Evolutionary conservation across 805 yeast genomes (phyloP).

Genomic region (Isabelozyma rhagii): DNA sequence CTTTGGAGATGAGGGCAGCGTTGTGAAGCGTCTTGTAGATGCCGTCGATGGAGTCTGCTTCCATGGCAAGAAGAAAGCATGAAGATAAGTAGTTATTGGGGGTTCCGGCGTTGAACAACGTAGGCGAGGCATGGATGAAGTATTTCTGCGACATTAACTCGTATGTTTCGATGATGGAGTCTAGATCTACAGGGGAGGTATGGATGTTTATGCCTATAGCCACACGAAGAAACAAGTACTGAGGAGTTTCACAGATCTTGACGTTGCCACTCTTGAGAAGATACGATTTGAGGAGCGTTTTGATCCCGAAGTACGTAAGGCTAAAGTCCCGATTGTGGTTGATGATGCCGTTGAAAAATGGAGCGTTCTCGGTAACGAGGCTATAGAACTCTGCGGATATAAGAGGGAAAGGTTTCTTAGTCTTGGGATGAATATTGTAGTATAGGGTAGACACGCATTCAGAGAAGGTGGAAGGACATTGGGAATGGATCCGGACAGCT

Average conservation of each 20-base stretch:
- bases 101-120: constrained; percentile 91
- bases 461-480: constrained; percentile 17
- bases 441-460: constrained; percentile 17
- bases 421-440: constrained; percentile 7
- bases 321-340: constrained; percentile 74
- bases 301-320: constrained; percentile 84
- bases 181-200: neutral
- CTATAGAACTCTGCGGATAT: constrained; percentile 64
- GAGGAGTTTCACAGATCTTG: constrained; percentile 86
- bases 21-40: constrained; percentile 86
- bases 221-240: constrained; percentile 85
- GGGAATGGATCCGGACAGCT: constrained; percentile 23
- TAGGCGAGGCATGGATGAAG: constrained; percentile 94
- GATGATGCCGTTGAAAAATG: constrained; percentile 68
- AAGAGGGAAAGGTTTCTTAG: constrained; percentile 45
- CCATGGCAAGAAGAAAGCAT: constrained; percentile 87
- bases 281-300: constrained; percentile 88
- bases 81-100: constrained; percentile 83
- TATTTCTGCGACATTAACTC: constrained; percentile 81
- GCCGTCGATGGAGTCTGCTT: constrained; percentile 94
- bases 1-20: constrained; percentile 86
- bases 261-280: constrained; percentile 48
- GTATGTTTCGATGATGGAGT: constrained; percentile 64
- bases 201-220: constrained; percentile 84
- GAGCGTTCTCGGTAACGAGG: constrained; percentile 61